phyloP scores from a whole-genome alignment of 2,329 filamentous ascomycete genomes.

The Penicillium sp. region DNA sequence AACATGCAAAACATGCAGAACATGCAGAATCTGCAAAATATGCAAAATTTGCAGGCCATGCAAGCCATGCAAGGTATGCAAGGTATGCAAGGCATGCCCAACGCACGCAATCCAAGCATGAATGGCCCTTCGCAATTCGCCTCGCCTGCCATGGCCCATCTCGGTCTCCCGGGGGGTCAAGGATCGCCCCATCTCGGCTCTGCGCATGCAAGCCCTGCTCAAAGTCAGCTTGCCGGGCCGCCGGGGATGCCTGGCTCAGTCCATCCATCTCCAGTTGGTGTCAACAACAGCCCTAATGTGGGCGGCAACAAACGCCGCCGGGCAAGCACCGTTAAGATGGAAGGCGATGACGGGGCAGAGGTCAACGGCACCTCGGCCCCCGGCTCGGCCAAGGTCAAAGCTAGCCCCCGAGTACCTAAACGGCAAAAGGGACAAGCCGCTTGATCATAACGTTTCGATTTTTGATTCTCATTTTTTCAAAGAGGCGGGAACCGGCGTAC shows the following conservation, averaged over 20 bases:
- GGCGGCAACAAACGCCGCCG: constrained; percentile 56
- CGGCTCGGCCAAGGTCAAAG: constrained; percentile 44
- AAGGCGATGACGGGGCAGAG: constrained; percentile 54
- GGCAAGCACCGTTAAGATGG: constrained; percentile 59
- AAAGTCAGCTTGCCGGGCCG: constrained; percentile 46
- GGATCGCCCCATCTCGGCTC: constrained; percentile 55
- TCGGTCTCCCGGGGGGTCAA: constrained; percentile 48
- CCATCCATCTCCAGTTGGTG: constrained; percentile 54
- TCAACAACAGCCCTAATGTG: constrained; percentile 63
- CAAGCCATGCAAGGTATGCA: background rate
- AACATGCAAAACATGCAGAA: background rate
- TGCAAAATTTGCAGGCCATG: background rate
- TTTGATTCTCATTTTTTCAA: constrained; percentile 15
- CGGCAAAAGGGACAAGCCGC: constrained; percentile 45
- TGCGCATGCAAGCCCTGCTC: constrained; percentile 47
- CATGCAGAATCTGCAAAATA: background rate
- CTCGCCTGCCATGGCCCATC: constrained; percentile 57
- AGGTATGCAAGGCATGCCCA: constrained; percentile 34
- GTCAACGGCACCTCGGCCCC: constrained; percentile 47
- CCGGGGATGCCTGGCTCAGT: constrained; percentile 58
- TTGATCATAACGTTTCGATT: constrained; percentile 20
- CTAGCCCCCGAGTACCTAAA: constrained; percentile 48
- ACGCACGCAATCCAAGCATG: constrained; percentile 45
- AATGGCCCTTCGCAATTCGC: constrained; percentile 54
- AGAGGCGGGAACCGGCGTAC: constrained; percentile 31